phyloP scores from a whole-genome alignment of 1,139 yeast genomes.

The Oligophagozyma castellii region DNA sequence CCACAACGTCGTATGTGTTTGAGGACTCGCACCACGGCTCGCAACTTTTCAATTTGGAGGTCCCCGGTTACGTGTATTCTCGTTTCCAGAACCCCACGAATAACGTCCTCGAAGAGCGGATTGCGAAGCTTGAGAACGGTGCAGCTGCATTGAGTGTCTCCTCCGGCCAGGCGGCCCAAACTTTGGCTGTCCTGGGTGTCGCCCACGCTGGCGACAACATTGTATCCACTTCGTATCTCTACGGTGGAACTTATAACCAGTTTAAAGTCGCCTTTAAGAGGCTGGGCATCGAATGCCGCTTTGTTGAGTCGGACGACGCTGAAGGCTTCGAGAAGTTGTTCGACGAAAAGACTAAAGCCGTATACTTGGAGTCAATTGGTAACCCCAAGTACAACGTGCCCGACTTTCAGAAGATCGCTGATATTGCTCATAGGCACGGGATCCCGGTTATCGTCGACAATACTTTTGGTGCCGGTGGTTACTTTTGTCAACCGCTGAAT shows the following conservation, averaged over 20 bases:
- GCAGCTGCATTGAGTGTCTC: slow-evolving; percentile 81
- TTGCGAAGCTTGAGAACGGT: slow-evolving; percentile 89
- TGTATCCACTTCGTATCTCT: slow-evolving; percentile 73
- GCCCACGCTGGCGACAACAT: slow-evolving; percentile 86
- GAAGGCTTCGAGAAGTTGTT: slow-evolving; percentile 60
- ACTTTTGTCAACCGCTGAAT: slow-evolving; percentile 67
- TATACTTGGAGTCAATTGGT: slow-evolving; percentile 83
- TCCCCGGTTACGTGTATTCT: slow-evolving; percentile 74
- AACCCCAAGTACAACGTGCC: slow-evolving; percentile 91
- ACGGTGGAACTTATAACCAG: slow-evolving; percentile 95
- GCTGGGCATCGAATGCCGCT: slow-evolving; percentile 71
- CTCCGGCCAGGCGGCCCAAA: slow-evolving; percentile 94
- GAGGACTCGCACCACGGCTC: slow-evolving; percentile 86
- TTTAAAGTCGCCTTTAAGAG: slow-evolving; percentile 85
- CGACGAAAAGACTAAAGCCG: slow-evolving; percentile 78
- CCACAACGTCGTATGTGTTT: slow-evolving; percentile 77
- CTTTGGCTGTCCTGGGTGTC: slow-evolving; percentile 67
- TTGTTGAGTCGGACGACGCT: slow-evolving; percentile 64
- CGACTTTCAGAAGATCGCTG: slow-evolving; percentile 66
- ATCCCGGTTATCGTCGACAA: slow-evolving; percentile 90
- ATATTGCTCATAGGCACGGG: slow-evolving; percentile 76
- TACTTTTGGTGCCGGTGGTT: slow-evolving; percentile 97
- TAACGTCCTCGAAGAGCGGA: slow-evolving; percentile 79
- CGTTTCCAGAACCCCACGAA: slow-evolving; percentile 89
- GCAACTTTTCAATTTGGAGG: slow-evolving; percentile 70